Conservation (phyloP, 805 yeast genomes). For the Candida dajiaensis region DNA sequence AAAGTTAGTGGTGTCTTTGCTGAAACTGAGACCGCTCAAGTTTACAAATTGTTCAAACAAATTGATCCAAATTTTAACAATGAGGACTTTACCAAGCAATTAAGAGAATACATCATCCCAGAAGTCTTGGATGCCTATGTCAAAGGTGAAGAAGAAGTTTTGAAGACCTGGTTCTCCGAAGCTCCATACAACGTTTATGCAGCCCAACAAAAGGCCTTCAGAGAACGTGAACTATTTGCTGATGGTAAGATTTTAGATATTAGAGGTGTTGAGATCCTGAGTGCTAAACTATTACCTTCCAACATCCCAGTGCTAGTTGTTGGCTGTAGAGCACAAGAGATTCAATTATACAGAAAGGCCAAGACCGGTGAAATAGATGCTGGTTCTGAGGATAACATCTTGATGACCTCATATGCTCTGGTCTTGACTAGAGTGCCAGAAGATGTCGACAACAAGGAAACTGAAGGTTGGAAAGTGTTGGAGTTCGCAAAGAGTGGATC, state of each 20-base stretch:
- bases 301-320: constrained; percentile 90
- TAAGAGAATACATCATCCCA: constrained; percentile 90
- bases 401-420: constrained; percentile 92
- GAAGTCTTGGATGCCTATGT: constrained; percentile 94
- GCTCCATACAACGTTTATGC: constrained; percentile 95
- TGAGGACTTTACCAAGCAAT: constrained; percentile 71
- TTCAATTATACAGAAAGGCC: constrained; percentile 79
- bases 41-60: constrained; percentile 74
- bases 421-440: constrained; percentile 92
- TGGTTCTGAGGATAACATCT: constrained; percentile 90
- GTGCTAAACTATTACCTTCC: constrained; percentile 82
- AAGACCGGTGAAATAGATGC: constrained; percentile 95
- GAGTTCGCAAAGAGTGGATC: constrained; percentile 94
- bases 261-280: constrained; percentile 88
- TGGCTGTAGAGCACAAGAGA: constrained; percentile 95
- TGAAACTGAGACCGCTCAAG: constrained; percentile 94
- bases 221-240: constrained; percentile 85
- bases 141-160: constrained; percentile 76
- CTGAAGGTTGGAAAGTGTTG: constrained; percentile 95
- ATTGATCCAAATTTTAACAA: constrained; percentile 86
- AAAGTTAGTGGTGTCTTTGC: constrained; percentile 77
- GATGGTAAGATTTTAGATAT: constrained; percentile 91
- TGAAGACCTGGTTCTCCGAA: constrained; percentile 91
- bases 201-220: constrained; percentile 86
- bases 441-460: constrained; percentile 80